These are phyloP conservation scores for Lithocarpus polystachyus DNA, from an alignment of 306 rosid genomes.

Conservation along the genomic window DNA sequence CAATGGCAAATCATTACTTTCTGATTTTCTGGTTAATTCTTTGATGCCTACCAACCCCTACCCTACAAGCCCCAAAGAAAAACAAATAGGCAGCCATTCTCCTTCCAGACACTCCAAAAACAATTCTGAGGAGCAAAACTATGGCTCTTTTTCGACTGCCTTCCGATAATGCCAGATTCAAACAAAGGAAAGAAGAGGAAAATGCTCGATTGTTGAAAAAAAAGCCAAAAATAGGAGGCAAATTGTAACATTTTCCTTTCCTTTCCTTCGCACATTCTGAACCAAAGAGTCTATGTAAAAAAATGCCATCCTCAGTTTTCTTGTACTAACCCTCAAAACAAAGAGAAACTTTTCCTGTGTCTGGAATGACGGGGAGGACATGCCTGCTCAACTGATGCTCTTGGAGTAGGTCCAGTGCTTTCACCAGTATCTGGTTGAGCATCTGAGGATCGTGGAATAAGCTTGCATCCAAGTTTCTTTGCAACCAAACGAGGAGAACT, in stretches of 20 bases:
- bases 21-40: constrained; percentile 1
- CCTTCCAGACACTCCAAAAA: neutral
- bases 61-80: constrained; percentile 16
- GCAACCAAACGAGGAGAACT: constrained; percentile 61
- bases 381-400: constrained; percentile 60
- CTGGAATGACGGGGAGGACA: constrained; percentile 45
- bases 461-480: constrained; percentile 70
- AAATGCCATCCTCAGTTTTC: constrained; percentile 17
- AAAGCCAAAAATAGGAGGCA: neutral
- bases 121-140: neutral
- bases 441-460: constrained; percentile 63
- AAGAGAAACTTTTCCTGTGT: constrained; percentile 61
- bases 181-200: constrained; percentile 59
- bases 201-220: constrained; percentile 29
- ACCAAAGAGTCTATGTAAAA: constrained; percentile 42
- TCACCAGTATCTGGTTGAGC: constrained; percentile 62
- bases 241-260: constrained; percentile 46
- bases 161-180: constrained; percentile 24
- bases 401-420: constrained; percentile 48
- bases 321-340: constrained; percentile 32
- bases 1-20: neutral
- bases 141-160: constrained; percentile 3
- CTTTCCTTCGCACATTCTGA: constrained; percentile 44
- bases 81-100: constrained; percentile 18
- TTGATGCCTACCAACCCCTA: constrained; percentile 4